phyloP scores from a whole-genome alignment of 306 rosid species.

The Bauhinia variegata region DNA sequence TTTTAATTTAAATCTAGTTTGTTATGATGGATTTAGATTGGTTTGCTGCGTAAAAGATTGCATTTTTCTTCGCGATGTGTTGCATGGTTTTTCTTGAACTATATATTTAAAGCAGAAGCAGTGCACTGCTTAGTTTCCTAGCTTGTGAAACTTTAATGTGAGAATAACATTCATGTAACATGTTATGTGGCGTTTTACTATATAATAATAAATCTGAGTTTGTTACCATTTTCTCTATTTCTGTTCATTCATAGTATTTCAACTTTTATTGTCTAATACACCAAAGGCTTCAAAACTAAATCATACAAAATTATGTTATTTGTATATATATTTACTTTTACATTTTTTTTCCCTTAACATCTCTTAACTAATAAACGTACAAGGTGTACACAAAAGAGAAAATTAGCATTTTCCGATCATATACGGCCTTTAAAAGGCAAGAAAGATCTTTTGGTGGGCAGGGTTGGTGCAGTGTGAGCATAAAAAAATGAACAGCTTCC shows the following conservation, averaged over 20 bases:
- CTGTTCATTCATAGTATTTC: neutral
- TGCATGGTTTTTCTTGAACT: constrained; percentile 3
- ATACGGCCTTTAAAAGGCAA: neutral
- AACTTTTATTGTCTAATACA: neutral
- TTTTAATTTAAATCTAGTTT: neutral
- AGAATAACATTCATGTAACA: neutral
- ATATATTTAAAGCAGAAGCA: neutral
- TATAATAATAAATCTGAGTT: neutral
- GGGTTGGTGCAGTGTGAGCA: neutral
- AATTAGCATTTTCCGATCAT: too few species aligned
- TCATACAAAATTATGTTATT: too few species aligned
- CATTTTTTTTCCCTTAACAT: too few species aligned
- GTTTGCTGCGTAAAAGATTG: neutral
- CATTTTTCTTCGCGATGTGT: constrained; percentile 1
- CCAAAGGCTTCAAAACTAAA: neutral
- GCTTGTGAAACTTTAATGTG: too few species aligned
- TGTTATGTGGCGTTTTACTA: neutral
- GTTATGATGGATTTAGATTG: neutral
- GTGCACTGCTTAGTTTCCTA: neutral
- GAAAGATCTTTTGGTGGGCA: neutral
- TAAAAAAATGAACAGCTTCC: neutral
- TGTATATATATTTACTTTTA: too few species aligned
- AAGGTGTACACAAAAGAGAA: too few species aligned
- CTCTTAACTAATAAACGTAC: too few species aligned
- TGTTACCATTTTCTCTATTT: neutral